Conservation (phyloP, 2,329 filamentous ascomycete species). For the Pseudopithomyces maydicus region DNA sequence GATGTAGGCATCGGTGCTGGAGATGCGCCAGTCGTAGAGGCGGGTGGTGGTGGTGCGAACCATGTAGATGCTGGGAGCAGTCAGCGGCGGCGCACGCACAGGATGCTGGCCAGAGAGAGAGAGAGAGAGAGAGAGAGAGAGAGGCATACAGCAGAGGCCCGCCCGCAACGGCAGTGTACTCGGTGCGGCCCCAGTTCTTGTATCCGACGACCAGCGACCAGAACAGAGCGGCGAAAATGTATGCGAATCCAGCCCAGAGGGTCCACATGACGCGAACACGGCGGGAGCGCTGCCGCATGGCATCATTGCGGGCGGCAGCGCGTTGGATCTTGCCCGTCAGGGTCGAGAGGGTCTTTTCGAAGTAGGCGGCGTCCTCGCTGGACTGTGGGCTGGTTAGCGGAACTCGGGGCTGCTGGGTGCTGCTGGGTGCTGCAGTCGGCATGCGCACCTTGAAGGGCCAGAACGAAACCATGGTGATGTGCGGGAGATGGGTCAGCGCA, state of each 20-base stretch:
- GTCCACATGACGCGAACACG: conserved; percentile 86
- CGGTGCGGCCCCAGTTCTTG: conserved; percentile 73
- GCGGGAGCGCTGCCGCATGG: conserved; percentile 71
- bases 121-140: too few relatives aligned
- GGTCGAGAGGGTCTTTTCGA: conserved; percentile 86
- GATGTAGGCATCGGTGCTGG: conserved; percentile 69
- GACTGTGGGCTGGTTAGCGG: conserved; percentile 57
- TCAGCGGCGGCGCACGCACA: conserved; percentile 18
- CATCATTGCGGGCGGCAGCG: conserved; percentile 74
- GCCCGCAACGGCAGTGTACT: conserved; percentile 79
- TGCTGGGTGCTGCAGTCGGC: conserved; percentile 1
- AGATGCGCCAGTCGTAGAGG: conserved; percentile 83
- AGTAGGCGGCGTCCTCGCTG: conserved; percentile 83
- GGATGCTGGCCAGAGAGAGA: background rate
- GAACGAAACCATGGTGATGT: conserved; percentile 72
- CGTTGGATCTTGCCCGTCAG: conserved; percentile 82
- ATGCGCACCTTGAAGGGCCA: conserved; percentile 78
- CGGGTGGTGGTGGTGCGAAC: conserved; percentile 69
- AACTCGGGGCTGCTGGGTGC: background rate
- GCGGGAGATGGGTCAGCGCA: conserved; percentile 31
- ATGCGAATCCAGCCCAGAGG: conserved; percentile 87
- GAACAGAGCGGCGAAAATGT: conserved; percentile 84
- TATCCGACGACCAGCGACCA: conserved; percentile 84
- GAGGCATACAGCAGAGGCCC: conserved; percentile 74
- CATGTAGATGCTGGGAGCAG: conserved; percentile 72